These are phyloP conservation scores for Triadica sebifera DNA, from an alignment of 345 rosid genomes.

Conservation along the genomic window DNA sequence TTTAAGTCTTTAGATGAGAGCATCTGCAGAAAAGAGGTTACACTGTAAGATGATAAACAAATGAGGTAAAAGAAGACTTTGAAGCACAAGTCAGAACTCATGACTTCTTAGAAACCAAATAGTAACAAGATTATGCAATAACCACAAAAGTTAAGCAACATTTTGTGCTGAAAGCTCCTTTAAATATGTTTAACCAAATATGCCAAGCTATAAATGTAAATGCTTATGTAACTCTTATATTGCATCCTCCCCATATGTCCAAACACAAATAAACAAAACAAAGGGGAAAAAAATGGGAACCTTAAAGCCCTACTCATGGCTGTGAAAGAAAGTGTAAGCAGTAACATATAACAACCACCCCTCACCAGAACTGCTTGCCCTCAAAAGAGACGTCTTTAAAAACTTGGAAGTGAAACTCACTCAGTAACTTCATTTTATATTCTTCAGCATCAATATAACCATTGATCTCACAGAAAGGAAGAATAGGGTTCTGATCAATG, in stretches of 20 bases:
- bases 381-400: background rate
- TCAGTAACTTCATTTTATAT: background rate
- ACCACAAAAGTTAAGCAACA: background rate
- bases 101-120: background rate
- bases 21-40: conserved; percentile 46
- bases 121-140: background rate
- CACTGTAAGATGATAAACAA: background rate
- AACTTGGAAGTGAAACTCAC: background rate
- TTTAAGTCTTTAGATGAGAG: conserved; percentile 76
- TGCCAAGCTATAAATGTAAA: background rate
- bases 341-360: background rate
- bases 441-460: background rate
- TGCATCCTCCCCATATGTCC: background rate
- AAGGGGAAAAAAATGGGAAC: background rate
- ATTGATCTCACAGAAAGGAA: background rate
- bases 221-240: background rate
- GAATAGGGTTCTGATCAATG: background rate
- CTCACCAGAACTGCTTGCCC: background rate
- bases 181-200: background rate
- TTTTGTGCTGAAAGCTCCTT: background rate
- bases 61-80: background rate
- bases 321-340: background rate
- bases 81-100: background rate
- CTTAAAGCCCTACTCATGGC: background rate
- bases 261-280: background rate